Evolutionary conservation across 768 basidiomycete species (phyloP), one percentile per base, ranked within the genome.

Genomic region (Russula dissimulans): DNA sequence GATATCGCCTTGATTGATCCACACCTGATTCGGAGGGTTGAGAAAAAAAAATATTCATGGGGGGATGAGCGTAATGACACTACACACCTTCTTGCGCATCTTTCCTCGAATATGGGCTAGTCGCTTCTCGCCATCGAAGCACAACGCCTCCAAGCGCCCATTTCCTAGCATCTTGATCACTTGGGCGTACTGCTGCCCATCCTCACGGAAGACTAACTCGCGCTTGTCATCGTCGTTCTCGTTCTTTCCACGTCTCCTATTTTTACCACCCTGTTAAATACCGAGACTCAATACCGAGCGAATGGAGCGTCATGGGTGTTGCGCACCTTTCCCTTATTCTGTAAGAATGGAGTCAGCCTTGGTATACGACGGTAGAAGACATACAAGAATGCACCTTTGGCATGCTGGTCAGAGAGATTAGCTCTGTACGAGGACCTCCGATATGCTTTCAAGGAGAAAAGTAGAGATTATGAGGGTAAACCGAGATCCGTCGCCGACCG

Each of bases 161-260:
- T 99, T 99, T 34, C 97, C 97, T 45, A 99, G 81, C 97, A 99
- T 99, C 79, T 98, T 99, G 56, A 77, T 86, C 53, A 98, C 97
- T 73, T 98, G 97, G 15, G 93, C 97, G 73, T 99, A 99, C 74
- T 98, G 94, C 75, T 99, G 97, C 7, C 95, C 95, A 70, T 98
- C 97, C 74, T 98, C 95, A 69, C 91, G 88, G 81, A 98, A 98
- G 43, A 97, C 94, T 58, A 98, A 83, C 74, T 99, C 97, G 68
- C 97, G 89, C 81, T 97, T 98, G 78, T 97, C 91, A 68, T 91
- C 90, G 57, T 98, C 97, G 77, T 95, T 97, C 79, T 99, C 95
- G 76, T 97, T 98, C 84, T 99, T 99, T 81, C 97, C 97, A 77
- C 97, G 83, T 83, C 97, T 83, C 77, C 95, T 84, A 78, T 98